phyloP scores from a whole-genome alignment of 140 eudicot species.

The Ambrosia hybrid region DNA sequence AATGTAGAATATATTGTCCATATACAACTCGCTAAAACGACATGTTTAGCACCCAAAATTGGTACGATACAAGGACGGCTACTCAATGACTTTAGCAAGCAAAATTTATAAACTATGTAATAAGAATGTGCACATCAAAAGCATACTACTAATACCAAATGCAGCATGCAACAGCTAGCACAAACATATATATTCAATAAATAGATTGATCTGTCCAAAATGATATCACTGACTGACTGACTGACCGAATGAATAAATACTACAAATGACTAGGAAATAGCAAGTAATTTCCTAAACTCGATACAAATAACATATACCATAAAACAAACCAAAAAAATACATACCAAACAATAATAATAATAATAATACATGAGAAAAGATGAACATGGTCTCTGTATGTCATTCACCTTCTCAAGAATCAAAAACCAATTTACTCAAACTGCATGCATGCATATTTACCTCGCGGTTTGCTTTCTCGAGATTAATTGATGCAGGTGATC shows the following conservation, averaged over 20 bases:
- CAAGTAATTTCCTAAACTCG: conserved; percentile 29
- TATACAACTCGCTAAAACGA: no score
- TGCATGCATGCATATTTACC: conserved; percentile 26
- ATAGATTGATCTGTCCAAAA: conserved; percentile 24
- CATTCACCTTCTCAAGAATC: conserved; percentile 24
- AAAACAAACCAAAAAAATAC: conserved; percentile 17
- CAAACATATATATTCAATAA: conserved; percentile 10
- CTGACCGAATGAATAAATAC: conserved; percentile 25
- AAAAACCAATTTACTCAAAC: conserved; percentile 12
- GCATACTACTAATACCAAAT: conserved; percentile 6
- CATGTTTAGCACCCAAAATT: no score
- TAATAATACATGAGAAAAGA: conserved; percentile 22
- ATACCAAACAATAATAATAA: conserved; percentile 23
- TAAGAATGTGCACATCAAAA: not conserved
- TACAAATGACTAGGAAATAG: conserved; percentile 37
- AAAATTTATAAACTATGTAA: not conserved
- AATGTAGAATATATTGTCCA: no score
- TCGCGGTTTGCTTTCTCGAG: conserved; percentile 50
- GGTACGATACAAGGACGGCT: no score
- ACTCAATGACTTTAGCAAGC: no score
- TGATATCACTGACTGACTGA: conserved; percentile 17
- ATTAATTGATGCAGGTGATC: conserved; percentile 48
- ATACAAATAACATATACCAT: conserved; percentile 7
- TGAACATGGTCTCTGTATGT: conserved; percentile 9
- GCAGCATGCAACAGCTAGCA: conserved; percentile 13